phyloP scores from a whole-genome alignment of 495 filamentous ascomycete genomes.

The Daldinia bambusicola region DNA sequence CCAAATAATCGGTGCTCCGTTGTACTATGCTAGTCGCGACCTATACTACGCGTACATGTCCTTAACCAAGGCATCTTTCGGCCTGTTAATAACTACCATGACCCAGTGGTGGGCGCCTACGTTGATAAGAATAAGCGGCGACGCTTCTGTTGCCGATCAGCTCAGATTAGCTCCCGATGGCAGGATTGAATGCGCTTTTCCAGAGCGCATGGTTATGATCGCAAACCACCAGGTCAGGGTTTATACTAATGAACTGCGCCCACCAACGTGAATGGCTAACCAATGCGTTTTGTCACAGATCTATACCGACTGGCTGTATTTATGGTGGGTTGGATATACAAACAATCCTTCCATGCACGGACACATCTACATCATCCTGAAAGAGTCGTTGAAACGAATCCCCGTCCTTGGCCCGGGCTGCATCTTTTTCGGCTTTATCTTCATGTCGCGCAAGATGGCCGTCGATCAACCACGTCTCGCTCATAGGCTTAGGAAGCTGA shows the following conservation, averaged over 20 bases:
- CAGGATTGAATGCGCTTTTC: constrained; percentile 75
- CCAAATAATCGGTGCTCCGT: constrained; percentile 73
- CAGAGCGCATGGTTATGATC: constrained; percentile 80
- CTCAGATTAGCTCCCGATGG: constrained; percentile 72
- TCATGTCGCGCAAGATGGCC: constrained; percentile 85
- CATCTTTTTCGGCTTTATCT: constrained; percentile 85
- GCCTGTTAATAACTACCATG: constrained; percentile 75
- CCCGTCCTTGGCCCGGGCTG: constrained; percentile 81
- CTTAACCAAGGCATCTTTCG: constrained; percentile 79
- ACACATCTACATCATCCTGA: constrained; percentile 86
- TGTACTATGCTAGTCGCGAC: constrained; percentile 75
- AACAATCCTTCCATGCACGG: constrained; percentile 74
- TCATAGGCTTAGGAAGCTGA: constrained; percentile 75
- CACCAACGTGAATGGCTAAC: constrained; percentile 24
- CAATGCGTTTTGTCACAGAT: constrained; percentile 56
- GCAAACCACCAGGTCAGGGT: constrained; percentile 79
- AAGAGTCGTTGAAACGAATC: constrained; percentile 81
- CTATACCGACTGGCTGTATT: constrained; percentile 89
- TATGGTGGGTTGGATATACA: constrained; percentile 89
- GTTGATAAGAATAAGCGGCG: constrained; percentile 77
- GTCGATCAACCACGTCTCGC: constrained; percentile 76
- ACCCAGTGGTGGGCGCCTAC: constrained; percentile 87
- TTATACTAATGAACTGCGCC: constrained; percentile 2
- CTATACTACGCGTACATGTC: constrained; percentile 83
- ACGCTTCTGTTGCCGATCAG: constrained; percentile 76